phyloP scores from a whole-genome alignment of 306 rosid genomes.

The Rosa persica region DNA sequence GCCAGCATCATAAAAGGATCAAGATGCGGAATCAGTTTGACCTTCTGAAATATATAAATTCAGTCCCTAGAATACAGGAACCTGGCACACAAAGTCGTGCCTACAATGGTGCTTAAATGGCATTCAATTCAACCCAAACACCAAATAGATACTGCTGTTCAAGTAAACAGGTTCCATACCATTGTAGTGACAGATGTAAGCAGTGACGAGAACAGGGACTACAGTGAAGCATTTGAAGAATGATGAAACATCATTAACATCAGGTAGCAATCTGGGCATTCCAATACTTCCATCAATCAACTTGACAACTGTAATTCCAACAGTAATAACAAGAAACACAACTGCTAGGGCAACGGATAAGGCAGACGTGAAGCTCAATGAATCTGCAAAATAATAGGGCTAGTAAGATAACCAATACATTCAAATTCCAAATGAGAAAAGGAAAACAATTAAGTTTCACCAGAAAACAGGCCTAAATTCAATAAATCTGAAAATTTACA shows the following conservation, averaged over 20 bases:
- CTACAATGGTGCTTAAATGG: not conserved
- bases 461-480: conserved; percentile 1
- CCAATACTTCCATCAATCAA: conserved; percentile 60
- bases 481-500: not conserved
- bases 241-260: conserved; percentile 52
- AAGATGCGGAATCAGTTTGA: not conserved
- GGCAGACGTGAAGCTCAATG: conserved; percentile 83
- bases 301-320: conserved; percentile 76
- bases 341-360: conserved; percentile 79
- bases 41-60: not conserved
- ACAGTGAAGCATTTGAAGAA: conserved; percentile 67
- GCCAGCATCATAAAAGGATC: conserved; percentile 1
- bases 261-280: conserved; percentile 79
- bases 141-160: not conserved
- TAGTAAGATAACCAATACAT: conserved; percentile 22
- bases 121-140: not conserved
- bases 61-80: not conserved
- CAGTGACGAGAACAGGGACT: conserved; percentile 79
- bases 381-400: conserved; percentile 60
- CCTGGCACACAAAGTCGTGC: not conserved
- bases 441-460: conserved; percentile 2
- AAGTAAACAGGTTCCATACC: conserved; percentile 47
- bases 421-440: not conserved
- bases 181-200: conserved; percentile 82
- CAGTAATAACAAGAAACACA: conserved; percentile 76